Base-by-base conservation (phyloP, 768 basidiomycete species). In the Cyclocybe cylindracea region DNA sequence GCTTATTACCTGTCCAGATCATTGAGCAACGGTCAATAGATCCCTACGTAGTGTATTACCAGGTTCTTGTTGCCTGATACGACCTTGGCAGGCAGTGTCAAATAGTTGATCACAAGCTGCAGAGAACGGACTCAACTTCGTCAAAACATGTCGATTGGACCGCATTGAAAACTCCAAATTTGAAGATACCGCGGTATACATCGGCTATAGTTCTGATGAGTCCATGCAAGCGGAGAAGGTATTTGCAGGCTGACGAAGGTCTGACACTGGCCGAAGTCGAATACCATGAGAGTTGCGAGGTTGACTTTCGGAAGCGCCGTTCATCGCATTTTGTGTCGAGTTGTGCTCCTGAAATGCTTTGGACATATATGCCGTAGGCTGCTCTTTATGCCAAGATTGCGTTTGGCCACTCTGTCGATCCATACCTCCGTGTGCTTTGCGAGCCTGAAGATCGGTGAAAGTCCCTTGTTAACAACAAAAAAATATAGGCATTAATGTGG, bases 121-220 rank as follows among this genome's bases (percentile, higher is more conserved):
- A 35, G 16, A 44, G 10, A 43, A 32, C 34, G 47, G 35, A 40
- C 65, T 83, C 51, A 62, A 93, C 94, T 57, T 78, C 77, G 43
- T 89, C 81, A 57, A 90, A 91, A 64, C 91, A 94, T 29, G 75
- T 77, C 10, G 90, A 92, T 60, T 99, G 96, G 16, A 98, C 83
- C 3, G 88, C 86, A 65, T 98, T 98, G 76, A 98, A 98, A 3
- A 88, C 82, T 0, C 85, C 85, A 57, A 95, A 97, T 61, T 89
- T 89, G 80, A 95, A 97, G 2, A 93, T 72, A 0, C 78, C 73
- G 11, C 90, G 83, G 67, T 88, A 94, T 11, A 85, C 77, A 62
- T 94, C 90, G 45, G 92, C 95, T 96, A 58, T 7, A 40, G n/a
- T 18, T 53, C 31, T 8, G n/a, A 41, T 61, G 16, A 54, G 54